phyloP scores from a whole-genome alignment of 352 stramenopile genomes.

The Phytophthora citrophthora region DNA sequence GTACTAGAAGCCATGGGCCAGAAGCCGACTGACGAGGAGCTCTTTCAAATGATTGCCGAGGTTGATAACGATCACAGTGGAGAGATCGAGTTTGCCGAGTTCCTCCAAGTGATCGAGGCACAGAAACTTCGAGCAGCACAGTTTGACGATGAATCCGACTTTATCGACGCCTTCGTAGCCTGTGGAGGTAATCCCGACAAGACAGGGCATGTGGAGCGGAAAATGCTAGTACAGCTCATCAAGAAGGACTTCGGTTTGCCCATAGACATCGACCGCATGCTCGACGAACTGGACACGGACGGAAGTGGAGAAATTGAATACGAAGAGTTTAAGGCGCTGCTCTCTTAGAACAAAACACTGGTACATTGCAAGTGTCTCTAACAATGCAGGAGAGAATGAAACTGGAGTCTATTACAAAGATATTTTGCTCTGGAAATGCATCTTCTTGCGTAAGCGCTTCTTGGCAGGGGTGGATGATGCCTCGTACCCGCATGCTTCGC shows the following conservation, averaged over 20 bases:
- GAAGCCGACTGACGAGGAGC: slow-evolving; percentile 96
- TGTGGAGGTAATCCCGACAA: slow-evolving; percentile 94
- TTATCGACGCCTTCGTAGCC: slow-evolving; percentile 97
- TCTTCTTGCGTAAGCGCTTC: slow-evolving; percentile 72
- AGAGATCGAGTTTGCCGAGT: slow-evolving; percentile 98
- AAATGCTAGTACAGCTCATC: slow-evolving; percentile 93
- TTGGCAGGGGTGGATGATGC: slow-evolving; percentile 39
- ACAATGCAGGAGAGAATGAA: slow-evolving; percentile 13
- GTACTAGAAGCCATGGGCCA: slow-evolving; percentile 98
- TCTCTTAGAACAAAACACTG: slow-evolving; percentile 55
- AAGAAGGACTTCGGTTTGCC: slow-evolving; percentile 96
- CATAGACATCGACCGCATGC: slow-evolving; percentile 97
- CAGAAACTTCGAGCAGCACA: slow-evolving; percentile 95
- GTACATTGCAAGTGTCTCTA: neutral
- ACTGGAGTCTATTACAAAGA: slow-evolving; percentile 51
- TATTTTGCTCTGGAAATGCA: slow-evolving; percentile 85
- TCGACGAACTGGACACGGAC: slow-evolving; percentile 96
- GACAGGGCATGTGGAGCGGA: slow-evolving; percentile 89
- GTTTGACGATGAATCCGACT: slow-evolving; percentile 97
- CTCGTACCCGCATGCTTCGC: slow-evolving; percentile 74
- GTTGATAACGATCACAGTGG: slow-evolving; percentile 94
- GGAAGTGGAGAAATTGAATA: slow-evolving; percentile 96
- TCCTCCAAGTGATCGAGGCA: slow-evolving; percentile 97
- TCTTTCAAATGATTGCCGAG: slow-evolving; percentile 97
- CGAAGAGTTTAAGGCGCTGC: slow-evolving; percentile 95